phyloP scores from a whole-genome alignment of 352 stramenopile genomes.

The Globisporangium barbulae region DNA sequence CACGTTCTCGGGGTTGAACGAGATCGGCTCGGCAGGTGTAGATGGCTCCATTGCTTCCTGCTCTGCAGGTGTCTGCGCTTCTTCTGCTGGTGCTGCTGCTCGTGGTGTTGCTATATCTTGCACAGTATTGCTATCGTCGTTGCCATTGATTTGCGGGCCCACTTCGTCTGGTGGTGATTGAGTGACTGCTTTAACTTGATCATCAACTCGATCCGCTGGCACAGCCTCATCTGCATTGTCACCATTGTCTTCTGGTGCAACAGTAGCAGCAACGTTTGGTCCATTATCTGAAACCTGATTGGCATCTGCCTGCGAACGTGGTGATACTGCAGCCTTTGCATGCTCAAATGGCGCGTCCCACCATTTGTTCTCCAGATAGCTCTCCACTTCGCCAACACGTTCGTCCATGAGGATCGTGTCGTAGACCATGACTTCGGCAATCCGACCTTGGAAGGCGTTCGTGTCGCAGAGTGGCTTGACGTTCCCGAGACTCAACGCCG shows the following conservation, averaged over 20 bases:
- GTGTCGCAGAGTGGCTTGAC: conserved; percentile 48
- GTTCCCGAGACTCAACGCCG: conserved; percentile 49
- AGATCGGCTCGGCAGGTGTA: conserved; percentile 1
- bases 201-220: no score
- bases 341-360: conserved; percentile 27
- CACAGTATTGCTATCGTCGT: neutral
- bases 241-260: neutral
- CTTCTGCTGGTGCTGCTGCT: neutral
- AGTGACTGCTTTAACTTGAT: neutral
- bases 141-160: neutral
- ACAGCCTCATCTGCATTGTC: neutral
- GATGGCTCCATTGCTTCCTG: neutral
- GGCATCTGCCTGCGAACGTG: neutral
- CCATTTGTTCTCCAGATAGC: conserved; percentile 54
- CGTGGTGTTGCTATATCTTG: neutral
- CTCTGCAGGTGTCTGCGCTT: neutral
- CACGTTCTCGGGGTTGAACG: conserved; percentile 46
- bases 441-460: conserved; percentile 52
- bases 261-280: no score
- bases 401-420: conserved; percentile 35
- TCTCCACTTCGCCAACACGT: conserved; percentile 28
- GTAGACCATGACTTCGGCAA: conserved; percentile 58
- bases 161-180: neutral
- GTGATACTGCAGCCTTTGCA: neutral
- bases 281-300: neutral